Percentiles rank a stretch among this genome's conserved stretches.
These are phyloP conservation scores for Flaveria brownii DNA, from an alignment of 129 eudicot genomes.

Conservation along the genomic window DNA sequence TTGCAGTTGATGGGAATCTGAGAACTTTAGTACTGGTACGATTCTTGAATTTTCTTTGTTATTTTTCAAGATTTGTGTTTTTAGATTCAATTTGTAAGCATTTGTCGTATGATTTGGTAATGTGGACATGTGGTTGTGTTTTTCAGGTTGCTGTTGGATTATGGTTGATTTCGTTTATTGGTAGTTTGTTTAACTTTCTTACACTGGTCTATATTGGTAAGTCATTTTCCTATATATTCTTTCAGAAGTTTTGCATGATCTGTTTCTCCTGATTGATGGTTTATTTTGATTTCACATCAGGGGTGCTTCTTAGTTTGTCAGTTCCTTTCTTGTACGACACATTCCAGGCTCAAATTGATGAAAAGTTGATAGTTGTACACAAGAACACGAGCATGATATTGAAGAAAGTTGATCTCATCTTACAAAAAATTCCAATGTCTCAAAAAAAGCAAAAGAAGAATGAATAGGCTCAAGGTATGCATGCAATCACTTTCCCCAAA, in stretches of 20 bases:
- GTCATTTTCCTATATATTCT: constrained; percentile 16
- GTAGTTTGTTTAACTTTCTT: constrained; percentile 73
- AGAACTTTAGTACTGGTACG: constrained; percentile 59
- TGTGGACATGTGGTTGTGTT: constrained; percentile 13
- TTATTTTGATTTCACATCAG: constrained; percentile 39
- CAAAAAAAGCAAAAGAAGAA: constrained; percentile 63
- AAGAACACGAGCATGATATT: constrained; percentile 45
- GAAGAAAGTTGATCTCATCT: constrained; percentile 49
- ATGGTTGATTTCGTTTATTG: constrained; percentile 66
- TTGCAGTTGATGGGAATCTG: constrained; percentile 72
- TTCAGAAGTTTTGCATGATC: neutral
- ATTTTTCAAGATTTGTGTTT: constrained; percentile 1
- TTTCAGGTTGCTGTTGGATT: constrained; percentile 62
- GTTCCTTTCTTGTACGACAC: constrained; percentile 77
- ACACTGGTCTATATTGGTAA: constrained; percentile 84
- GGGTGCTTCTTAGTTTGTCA: constrained; percentile 71
- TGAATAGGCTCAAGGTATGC: constrained; percentile 55
- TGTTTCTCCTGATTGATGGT: neutral
- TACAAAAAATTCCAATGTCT: constrained; percentile 54
- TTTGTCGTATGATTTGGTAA: constrained; percentile 11
- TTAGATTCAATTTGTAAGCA: constrained; percentile 7
- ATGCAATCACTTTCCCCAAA: constrained; percentile 25
- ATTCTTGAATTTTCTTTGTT: constrained; percentile 5
- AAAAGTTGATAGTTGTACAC: constrained; percentile 48
- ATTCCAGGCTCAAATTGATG: constrained; percentile 72